Conservation (phyloP, 1,139 yeast genomes). For the Geotrichum fermentans region DNA sequence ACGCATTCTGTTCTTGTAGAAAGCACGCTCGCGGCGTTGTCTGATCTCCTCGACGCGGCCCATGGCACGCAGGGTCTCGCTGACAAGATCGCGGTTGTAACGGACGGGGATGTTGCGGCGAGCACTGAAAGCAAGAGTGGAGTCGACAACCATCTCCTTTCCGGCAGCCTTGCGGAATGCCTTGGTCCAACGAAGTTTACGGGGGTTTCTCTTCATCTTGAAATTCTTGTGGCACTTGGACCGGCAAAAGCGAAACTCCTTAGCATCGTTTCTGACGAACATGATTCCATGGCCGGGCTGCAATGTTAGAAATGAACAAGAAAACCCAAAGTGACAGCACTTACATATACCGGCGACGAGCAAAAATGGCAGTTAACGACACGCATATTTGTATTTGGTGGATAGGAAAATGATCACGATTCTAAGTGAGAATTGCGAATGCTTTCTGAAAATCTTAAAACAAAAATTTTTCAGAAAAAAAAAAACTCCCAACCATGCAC, state of each 20-base stretch:
- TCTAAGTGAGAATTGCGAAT: not conserved
- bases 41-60: constrained; percentile 93
- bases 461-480: not conserved
- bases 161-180: constrained; percentile 99
- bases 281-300: constrained; percentile 93
- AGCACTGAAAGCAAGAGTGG: constrained; percentile 91
- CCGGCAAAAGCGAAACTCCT: constrained; percentile 94
- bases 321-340: too few species aligned
- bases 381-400: constrained; percentile 56
- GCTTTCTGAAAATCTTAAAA: not conserved
- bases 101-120: constrained; percentile 98
- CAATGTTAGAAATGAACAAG: not conserved
- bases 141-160: constrained; percentile 95
- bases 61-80: constrained; percentile 93
- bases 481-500: constrained; percentile 14
- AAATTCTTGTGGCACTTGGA: constrained; percentile 96
- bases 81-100: constrained; percentile 92
- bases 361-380: constrained; percentile 93
- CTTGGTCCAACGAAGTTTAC: constrained; percentile 97
- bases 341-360: constrained; percentile 80
- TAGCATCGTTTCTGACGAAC: constrained; percentile 97
- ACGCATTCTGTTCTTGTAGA: constrained; percentile 98
- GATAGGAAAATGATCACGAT: not conserved
- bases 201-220: constrained; percentile 97
- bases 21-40: constrained; percentile 93